Percentiles rank a stretch among this genome's conserved stretches.
phyloP scores from a whole-genome alignment of 352 stramenopile species.

The Phytopythium montanum region DNA sequence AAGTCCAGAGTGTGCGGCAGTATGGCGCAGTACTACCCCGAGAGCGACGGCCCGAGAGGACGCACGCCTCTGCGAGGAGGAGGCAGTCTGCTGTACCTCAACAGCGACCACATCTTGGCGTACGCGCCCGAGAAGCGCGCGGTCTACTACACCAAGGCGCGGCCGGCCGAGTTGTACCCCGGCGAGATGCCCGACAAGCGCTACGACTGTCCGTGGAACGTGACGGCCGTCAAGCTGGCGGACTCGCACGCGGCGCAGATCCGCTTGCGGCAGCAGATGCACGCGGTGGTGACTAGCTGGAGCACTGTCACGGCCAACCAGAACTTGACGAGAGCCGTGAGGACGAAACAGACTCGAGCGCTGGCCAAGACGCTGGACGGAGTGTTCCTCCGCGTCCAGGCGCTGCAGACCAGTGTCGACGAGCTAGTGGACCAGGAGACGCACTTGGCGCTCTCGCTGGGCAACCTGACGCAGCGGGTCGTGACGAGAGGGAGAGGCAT shows the following conservation, averaged over 20 bases:
- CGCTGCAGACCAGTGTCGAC: constrained; percentile 10
- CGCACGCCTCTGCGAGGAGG: constrained; percentile 1
- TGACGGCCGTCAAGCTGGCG: constrained; percentile 37
- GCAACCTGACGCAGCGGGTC: constrained; percentile 14
- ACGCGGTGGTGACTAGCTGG: constrained; percentile 33
- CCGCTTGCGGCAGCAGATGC: constrained; percentile 37
- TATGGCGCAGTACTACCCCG: constrained; percentile 54
- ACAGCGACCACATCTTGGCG: constrained; percentile 61
- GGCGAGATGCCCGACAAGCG: constrained; percentile 31
- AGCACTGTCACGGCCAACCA: background rate
- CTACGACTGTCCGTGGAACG: constrained; percentile 56
- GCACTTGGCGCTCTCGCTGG: constrained; percentile 21
- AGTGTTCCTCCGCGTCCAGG: background rate
- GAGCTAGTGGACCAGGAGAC: constrained; percentile 15
- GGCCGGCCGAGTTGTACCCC: constrained; percentile 42
- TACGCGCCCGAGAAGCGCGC: constrained; percentile 35
- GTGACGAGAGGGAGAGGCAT: constrained; percentile 20
- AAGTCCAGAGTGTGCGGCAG: constrained; percentile 51
- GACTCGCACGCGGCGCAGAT: constrained; percentile 34
- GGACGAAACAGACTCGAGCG: constrained; percentile 19
- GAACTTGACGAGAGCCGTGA: constrained; percentile 6
- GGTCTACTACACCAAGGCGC: constrained; percentile 46
- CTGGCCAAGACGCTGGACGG: constrained; percentile 1
- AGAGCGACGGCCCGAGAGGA: constrained; percentile 14
- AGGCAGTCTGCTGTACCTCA: constrained; percentile 51